Evolutionary conservation across 2,329 filamentous ascomycete genomes (phyloP), one percentile per base, ranked within the genome.

Genomic region (Fusarium nanum): DNA sequence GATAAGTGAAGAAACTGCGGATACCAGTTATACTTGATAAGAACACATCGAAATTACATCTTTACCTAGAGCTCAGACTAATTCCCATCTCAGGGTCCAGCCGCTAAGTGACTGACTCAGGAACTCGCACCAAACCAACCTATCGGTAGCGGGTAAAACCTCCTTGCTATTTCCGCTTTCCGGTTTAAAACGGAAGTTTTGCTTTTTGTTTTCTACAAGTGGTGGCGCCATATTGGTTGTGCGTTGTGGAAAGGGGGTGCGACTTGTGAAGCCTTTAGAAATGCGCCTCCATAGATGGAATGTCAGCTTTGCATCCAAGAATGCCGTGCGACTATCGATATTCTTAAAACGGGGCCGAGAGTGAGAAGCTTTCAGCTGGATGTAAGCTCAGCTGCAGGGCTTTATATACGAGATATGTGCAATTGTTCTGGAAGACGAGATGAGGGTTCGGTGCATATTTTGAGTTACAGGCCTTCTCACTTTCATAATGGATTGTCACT

Each of bases 301-400:
- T 34, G 42, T 60, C 27, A 56, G 57, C 28, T 42, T 23, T n/a
- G n/a, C n/a, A 58, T 22, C 18, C 30, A 23, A 41, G 16, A 41
- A n/a, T 32, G n/a, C 20, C 34, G 28, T 32, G 23, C 22, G 47
- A 28, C 18, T n/a, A 7, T 40, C 16, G 30, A 42, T 61, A 70
- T 70, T 30, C 58, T 49, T 71, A 20, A 71, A 70, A 60, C 63
- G 67, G 67, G 67, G 67, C 23, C 9, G 23, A 50, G 20, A 42
- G n/a, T 23, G 25, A 44, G 49, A 61, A 37, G 11, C 49, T n/a
- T 34, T 52, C 48, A 45, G 56, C 48, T 53, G 42, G 45, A 37
- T 13, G 30, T 34, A 37, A n/a, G 32, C 34, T 37, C 18, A 59
- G 22, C 40, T 18, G 22, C 28, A 32, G 14, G 13, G 48, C 22